phyloP scores from a whole-genome alignment of 2,329 filamentous ascomycete genomes.

The Aspergillus uvarum region DNA sequence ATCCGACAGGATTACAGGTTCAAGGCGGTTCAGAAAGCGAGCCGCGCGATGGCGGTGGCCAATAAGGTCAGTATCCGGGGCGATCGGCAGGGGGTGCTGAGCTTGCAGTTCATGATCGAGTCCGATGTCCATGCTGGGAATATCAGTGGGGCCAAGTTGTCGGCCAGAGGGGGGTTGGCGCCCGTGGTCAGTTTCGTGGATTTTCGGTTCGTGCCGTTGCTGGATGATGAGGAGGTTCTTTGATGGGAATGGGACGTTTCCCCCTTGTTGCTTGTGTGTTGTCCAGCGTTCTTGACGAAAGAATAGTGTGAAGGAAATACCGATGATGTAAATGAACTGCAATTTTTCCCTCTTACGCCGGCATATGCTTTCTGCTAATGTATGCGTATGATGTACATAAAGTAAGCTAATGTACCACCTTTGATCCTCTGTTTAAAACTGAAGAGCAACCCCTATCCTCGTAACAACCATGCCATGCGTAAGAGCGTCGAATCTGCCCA shows the following conservation, averaged over 20 bases:
- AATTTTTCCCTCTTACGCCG: not conserved
- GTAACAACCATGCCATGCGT: not conserved
- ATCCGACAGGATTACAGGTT: conserved; percentile 85
- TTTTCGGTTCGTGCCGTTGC: conserved; percentile 48
- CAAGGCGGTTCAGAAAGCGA: conserved; percentile 77
- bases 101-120: conserved; percentile 94
- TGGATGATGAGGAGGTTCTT: conserved; percentile 38
- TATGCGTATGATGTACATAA: not conserved
- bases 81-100: conserved; percentile 85
- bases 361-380: not conserved
- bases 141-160: conserved; percentile 16
- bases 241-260: too few relatives aligned
- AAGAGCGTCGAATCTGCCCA: too few relatives aligned
- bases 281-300: too few relatives aligned
- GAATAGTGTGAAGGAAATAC: not conserved
- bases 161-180: conserved; percentile 20
- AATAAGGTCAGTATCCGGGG: conserved; percentile 89
- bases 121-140: conserved; percentile 59
- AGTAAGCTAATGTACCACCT: not conserved
- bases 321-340: too few relatives aligned
- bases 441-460: not conserved
- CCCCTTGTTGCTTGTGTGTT: too few relatives aligned
- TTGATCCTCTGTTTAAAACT: not conserved
- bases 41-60: conserved; percentile 87
- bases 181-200: conserved; percentile 48